phyloP scores from a whole-genome alignment of 768 basidiomycete species.

The Pulveroboletus sp. region DNA sequence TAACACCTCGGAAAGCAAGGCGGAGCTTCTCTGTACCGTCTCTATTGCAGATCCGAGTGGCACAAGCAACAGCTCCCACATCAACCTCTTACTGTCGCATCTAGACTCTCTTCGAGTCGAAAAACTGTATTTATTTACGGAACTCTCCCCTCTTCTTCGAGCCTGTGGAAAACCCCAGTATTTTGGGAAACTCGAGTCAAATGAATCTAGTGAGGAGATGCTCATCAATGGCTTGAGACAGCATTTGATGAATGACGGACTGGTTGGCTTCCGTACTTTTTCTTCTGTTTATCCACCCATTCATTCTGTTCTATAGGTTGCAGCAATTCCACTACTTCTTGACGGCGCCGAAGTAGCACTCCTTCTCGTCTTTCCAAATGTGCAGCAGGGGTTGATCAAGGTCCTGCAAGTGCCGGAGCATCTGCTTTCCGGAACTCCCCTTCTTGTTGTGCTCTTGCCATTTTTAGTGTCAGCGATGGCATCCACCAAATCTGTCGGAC shows the following conservation, averaged over 20 bases:
- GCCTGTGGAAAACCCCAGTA: constrained; percentile 53
- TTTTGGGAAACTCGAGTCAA: constrained; percentile 47
- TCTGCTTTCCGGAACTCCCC: constrained; percentile 11
- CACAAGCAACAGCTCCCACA: constrained; percentile 41
- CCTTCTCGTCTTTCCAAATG: constrained; percentile 53
- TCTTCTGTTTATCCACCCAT: not conserved
- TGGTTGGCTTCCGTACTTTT: constrained; percentile 37
- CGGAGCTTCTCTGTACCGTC: constrained; percentile 49
- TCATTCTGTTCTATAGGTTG: constrained; percentile 37
- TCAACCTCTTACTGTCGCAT: constrained; percentile 45
- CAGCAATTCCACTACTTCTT: constrained; percentile 45
- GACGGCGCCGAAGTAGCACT: constrained; percentile 49
- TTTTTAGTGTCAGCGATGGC: constrained; percentile 16
- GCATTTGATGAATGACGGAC: constrained; percentile 45
- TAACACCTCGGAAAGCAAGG: constrained; percentile 32
- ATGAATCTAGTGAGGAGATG: constrained; percentile 37
- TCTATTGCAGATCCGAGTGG: constrained; percentile 45
- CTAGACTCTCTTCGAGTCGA: constrained; percentile 42
- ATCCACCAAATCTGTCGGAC: constrained; percentile 14
- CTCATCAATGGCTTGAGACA: constrained; percentile 39
- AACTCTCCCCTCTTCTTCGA: constrained; percentile 45
- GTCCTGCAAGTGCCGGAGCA: constrained; percentile 42
- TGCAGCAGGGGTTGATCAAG: constrained; percentile 32
- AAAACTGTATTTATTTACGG: constrained; percentile 47
- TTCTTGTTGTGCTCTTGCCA: constrained; percentile 29